These are phyloP conservation scores for Boletus sp. DNA, from an alignment of 768 basidiomycete species.

Conservation along the genomic window DNA sequence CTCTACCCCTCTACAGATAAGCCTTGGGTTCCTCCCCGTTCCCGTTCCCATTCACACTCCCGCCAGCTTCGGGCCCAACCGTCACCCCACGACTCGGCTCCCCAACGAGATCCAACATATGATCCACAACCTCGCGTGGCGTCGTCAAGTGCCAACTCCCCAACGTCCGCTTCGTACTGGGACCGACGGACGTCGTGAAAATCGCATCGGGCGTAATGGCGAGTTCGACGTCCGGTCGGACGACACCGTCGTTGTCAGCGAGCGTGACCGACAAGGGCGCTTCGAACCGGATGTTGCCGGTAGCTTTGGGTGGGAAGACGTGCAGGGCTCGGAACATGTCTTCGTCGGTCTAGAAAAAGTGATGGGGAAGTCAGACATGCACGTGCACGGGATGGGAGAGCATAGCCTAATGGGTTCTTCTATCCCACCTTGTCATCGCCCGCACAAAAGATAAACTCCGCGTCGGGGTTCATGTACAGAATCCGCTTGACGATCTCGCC, in stretches of 20 bases:
- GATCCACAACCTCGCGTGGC: slow-evolving; percentile 81
- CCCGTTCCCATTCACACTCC: neutral
- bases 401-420: too few relatives aligned
- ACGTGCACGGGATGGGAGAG: too few relatives aligned
- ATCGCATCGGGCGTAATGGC: slow-evolving; percentile 63
- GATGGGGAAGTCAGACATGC: neutral
- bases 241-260: slow-evolving; percentile 16
- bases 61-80: neutral
- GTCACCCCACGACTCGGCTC: slow-evolving; percentile 15
- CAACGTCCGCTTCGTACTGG: slow-evolving; percentile 82
- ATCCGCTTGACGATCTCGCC: slow-evolving; percentile 97
- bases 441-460: slow-evolving; percentile 95
- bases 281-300: slow-evolving; percentile 47
- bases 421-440: slow-evolving; percentile 88
- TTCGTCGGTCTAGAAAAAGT: slow-evolving; percentile 75
- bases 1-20: slow-evolving; percentile 20
- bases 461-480: slow-evolving; percentile 87
- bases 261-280: slow-evolving; percentile 52
- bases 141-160: slow-evolving; percentile 92
- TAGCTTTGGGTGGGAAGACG: slow-evolving; percentile 45
- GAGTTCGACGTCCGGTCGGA: slow-evolving; percentile 53
- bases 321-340: slow-evolving; percentile 96
- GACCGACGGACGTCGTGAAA: slow-evolving; percentile 94
- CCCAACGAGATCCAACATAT: slow-evolving; percentile 63
- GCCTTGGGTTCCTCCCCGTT: slow-evolving; percentile 13